phyloP scores from a whole-genome alignment of 208 protist genomes.

The Trypanosoma melophagium region DNA sequence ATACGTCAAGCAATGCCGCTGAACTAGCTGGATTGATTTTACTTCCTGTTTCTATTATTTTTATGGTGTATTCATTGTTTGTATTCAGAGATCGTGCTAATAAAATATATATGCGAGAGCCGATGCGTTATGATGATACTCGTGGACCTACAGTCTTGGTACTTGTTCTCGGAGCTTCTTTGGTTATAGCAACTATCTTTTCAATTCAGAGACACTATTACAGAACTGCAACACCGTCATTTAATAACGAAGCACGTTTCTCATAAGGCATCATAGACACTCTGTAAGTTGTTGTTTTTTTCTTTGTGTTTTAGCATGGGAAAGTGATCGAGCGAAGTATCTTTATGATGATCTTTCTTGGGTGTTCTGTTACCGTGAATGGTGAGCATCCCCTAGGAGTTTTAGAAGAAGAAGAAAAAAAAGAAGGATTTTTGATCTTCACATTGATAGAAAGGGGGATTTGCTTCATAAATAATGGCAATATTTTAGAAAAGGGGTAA shows the following conservation, averaged over 20 bases:
- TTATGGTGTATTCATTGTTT: slow-evolving; percentile 90
- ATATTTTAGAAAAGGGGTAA: background rate
- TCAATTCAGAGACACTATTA: slow-evolving; percentile 85
- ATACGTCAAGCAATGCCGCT: slow-evolving; percentile 72
- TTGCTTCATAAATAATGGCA: no score
- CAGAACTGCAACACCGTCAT: slow-evolving; percentile 50
- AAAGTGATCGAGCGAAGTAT: no score
- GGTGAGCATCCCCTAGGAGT: background rate
- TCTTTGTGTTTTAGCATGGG: no score
- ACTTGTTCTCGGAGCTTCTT: slow-evolving; percentile 68
- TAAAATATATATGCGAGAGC: slow-evolving; percentile 92
- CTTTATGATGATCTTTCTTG: background rate
- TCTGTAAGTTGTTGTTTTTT: no score
- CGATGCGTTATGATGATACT: slow-evolving; percentile 90
- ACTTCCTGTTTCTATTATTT: slow-evolving; percentile 84
- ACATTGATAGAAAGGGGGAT: no score
- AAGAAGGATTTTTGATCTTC: no score
- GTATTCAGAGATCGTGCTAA: slow-evolving; percentile 86
- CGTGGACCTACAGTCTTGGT: slow-evolving; percentile 86
- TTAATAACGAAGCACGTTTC: slow-evolving; percentile 61
- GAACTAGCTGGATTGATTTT: slow-evolving; percentile 81
- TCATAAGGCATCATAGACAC: slow-evolving; percentile 5
- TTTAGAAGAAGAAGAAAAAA: slow-evolving; percentile 15
- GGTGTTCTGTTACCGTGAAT: background rate
- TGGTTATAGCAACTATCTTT: slow-evolving; percentile 83